These are phyloP conservation scores for Cordia subcordata DNA, from an alignment of 257 asterid species.

Conservation along the genomic window DNA sequence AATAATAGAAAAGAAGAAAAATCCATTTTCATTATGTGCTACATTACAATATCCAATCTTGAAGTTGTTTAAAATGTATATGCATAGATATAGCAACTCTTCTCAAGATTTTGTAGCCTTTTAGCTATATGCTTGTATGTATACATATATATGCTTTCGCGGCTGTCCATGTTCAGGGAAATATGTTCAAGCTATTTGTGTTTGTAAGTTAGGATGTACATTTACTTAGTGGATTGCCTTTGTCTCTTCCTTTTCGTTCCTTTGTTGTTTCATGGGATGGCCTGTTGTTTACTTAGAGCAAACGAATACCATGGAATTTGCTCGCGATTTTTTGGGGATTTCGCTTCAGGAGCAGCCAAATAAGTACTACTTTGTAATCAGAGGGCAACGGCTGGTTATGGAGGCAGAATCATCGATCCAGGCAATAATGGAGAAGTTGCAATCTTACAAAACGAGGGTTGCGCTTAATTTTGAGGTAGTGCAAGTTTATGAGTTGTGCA, in stretches of 20 bases:
- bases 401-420: conserved; percentile 82
- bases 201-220: too few relatives aligned
- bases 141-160: not conserved
- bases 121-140: not conserved
- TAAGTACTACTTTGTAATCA: conserved; percentile 62
- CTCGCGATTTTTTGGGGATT: conserved; percentile 80
- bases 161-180: too few relatives aligned
- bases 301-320: conserved; percentile 48
- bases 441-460: conserved; percentile 80
- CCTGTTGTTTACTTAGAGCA: conserved; percentile 38
- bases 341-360: conserved; percentile 78
- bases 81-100: not conserved
- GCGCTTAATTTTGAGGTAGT: conserved; percentile 89
- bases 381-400: conserved; percentile 71
- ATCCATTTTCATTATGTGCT: too few relatives aligned
- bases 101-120: not conserved
- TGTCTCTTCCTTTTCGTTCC: not conserved
- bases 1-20: too few relatives aligned
- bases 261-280: not conserved
- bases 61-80: not conserved
- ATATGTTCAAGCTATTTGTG: too few relatives aligned
- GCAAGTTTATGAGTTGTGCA: conserved; percentile 15
- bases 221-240: too few relatives aligned
- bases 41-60: not conserved
- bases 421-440: conserved; percentile 87